Base-by-base conservation (phyloP, 228 moss, liverwort and hornwort species). In the Sphagnum magellanicum region DNA sequence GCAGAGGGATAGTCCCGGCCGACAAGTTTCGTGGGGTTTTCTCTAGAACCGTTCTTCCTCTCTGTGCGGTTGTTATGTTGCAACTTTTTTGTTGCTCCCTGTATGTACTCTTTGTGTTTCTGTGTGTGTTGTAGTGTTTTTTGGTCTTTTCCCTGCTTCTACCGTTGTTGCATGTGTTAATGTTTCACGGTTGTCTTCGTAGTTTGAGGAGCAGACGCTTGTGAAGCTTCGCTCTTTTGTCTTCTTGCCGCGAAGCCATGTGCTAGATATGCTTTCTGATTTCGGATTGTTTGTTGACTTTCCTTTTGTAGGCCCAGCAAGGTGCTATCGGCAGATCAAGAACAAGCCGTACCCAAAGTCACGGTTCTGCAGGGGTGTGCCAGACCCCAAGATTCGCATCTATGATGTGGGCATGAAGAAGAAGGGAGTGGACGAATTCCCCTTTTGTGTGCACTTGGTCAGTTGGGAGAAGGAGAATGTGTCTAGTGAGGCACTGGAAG, bases 341-440 rank as follows among this genome's bases (percentile, higher is more conserved):
- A 90, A 93, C 80, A 93, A 93, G 71, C 93, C 90, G 0, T 92
- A 92, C 61, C 92, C 92, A 50, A 92, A 92, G 73, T 92, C 92
- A 0, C 81, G 90, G 5, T 92, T 90, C 75, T 92, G 92, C 66
- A 82, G 92, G 15, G 92, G 92, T 65, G 92, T 92, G 10, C 92
- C 92, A 1, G 92, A 92, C 65, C 92, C 92, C 1, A 90, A 90
- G 76, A 88, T 92, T 5, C 86, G 92, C 6, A 92, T 92, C 66
- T 92, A 92, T 67, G 84, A 84, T 73, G 84, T 84, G 10, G 84
- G 84, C 47, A 84, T 84, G 83, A 84, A 84, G 77, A 84, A 77
- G 75, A 84, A 75, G 64, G 80, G 77, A n/a, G 83, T 84, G 9
- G 83, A 84, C 9, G 83, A 84, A 64, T 84, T 84, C 49, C 77